Evolutionary conservation across 352 stramenopile genomes (phyloP), one percentile per base, ranked within the genome.

Genomic region (Phytophthora foliorum): DNA sequence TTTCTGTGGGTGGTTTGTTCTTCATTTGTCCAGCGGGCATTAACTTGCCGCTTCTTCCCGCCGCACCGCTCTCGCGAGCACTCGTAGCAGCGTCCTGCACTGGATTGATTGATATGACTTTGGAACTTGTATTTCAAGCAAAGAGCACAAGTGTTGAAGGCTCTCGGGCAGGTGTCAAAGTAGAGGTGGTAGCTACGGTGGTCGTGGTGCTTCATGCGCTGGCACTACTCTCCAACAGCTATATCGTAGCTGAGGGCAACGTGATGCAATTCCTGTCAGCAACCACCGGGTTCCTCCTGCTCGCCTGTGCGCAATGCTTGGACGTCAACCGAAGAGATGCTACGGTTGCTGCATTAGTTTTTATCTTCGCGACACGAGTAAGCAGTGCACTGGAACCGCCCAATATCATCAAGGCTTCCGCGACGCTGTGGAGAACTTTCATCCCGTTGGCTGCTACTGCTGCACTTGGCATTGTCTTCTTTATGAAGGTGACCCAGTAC

Each of bases 181-280:
- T n/a, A 34, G 55, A 55, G 36, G 49, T 81, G 10, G 66, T 89
- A 4, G 69, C 72, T 4, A 67, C 82, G 11, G 49, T 81, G 10
- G 48, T 89, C 5, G 74, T 92, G 21, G 54, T 94, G 13, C 57
- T 94, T 27, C 89, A 95, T 55, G 64, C 75, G 14, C 62, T 93
- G 16, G 78, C 80, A 11, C 69, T 94, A 24, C 73, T 94, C 19
- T 95, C 89, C 32, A 97, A 97, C 62, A 95, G 86, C 74, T 97
- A 91, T 66, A 91, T 97, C 27, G 82, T 94, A n/a, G 75, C 84
- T 8, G 88, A 97, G 52, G 59, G 75, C 55, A 77, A 74, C 25
- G 85, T 92, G 9, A 87, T 94, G 70, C 74, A 82, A 22, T 97
- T 94, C 48, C 57, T 97, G 41, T 80, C 75, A 21, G 70, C 78